Conservation (phyloP, 2,329 filamentous ascomycete species). For the Mycosphaerelloides madeirae region DNA sequence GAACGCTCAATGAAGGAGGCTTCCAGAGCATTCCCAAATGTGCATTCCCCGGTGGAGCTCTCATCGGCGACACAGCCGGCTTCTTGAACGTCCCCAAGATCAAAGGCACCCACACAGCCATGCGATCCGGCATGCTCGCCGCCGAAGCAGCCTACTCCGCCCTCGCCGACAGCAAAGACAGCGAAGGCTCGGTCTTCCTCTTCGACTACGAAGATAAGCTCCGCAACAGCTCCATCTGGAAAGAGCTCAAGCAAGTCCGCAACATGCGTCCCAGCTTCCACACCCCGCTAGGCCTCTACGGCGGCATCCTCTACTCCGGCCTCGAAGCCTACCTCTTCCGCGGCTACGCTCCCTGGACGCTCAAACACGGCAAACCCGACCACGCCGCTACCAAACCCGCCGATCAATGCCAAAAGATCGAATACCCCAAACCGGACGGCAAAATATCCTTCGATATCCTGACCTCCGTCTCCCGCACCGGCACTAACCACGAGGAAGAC, state of each 20-base stretch:
- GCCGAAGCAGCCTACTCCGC: constrained; percentile 85
- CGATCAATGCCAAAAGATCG: constrained; percentile 78
- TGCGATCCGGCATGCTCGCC: constrained; percentile 95
- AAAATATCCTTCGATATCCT: constrained; percentile 94
- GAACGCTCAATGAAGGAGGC: constrained; percentile 87
- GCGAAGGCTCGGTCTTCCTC: constrained; percentile 72
- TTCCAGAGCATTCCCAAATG: constrained; percentile 98
- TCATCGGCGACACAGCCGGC: constrained; percentile 93
- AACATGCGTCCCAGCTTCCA: constrained; percentile 98
- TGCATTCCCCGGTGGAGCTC: constrained; percentile 88
- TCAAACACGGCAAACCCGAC: constrained; percentile 78
- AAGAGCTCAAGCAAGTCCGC: constrained; percentile 87
- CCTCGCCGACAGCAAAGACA: constrained; percentile 50
- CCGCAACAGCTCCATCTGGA: constrained; percentile 83
- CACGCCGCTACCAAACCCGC: constrained; percentile 73
- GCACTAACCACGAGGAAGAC: constrained; percentile 98
- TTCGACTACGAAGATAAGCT: constrained; percentile 91
- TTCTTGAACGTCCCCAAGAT: constrained; percentile 98
- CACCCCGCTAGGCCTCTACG: constrained; percentile 77
- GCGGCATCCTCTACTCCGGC: constrained; percentile 87
- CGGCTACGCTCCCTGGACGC: constrained; percentile 83
- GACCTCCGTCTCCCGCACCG: constrained; percentile 89
- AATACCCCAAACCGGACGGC: constrained; percentile 94
- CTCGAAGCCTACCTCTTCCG: constrained; percentile 84
- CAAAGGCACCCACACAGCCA: constrained; percentile 96